Evolutionary conservation across 2,329 filamentous ascomycete species (phyloP).

Genomic region (Xylaria sp.): DNA sequence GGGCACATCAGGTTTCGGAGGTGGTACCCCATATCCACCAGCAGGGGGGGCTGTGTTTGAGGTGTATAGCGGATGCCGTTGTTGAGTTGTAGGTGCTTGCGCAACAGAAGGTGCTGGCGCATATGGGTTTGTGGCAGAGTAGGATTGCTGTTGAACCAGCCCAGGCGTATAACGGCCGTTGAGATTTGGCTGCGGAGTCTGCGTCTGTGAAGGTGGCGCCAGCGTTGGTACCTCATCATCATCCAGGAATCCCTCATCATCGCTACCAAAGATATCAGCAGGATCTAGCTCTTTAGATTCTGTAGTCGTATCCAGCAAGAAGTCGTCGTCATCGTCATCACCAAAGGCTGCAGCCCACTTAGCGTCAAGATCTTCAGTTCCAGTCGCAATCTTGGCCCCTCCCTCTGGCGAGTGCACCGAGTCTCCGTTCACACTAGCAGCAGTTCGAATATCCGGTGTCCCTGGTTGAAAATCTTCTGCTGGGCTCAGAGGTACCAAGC

Average conservation of each 20-base stretch:
- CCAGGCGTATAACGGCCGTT: constrained; percentile 52
- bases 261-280: constrained; percentile 77
- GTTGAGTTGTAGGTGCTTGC: constrained; percentile 43
- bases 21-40: constrained; percentile 52
- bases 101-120: constrained; percentile 55
- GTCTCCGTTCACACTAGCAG: constrained; percentile 39
- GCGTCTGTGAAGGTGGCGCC: constrained; percentile 41
- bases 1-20: constrained; percentile 56
- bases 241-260: constrained; percentile 86
- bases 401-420: constrained; percentile 38
- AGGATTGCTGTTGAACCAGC: constrained; percentile 41
- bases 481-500: constrained; percentile 43
- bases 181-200: constrained; percentile 38
- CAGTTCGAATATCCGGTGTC: constrained; percentile 25
- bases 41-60: constrained; percentile 46
- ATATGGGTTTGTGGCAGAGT: constrained; percentile 55
- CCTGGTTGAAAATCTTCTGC: constrained; percentile 37
- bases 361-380: constrained; percentile 70
- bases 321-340: constrained; percentile 72
- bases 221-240: constrained; percentile 61
- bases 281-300: constrained; percentile 66
- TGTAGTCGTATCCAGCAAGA: constrained; percentile 65
- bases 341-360: constrained; percentile 86
- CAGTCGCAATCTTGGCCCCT: constrained; percentile 39
- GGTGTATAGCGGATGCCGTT: constrained; percentile 44